Base-by-base conservation (phyloP, 2,329 filamentous ascomycete species). In the Pezicula carpinea region DNA sequence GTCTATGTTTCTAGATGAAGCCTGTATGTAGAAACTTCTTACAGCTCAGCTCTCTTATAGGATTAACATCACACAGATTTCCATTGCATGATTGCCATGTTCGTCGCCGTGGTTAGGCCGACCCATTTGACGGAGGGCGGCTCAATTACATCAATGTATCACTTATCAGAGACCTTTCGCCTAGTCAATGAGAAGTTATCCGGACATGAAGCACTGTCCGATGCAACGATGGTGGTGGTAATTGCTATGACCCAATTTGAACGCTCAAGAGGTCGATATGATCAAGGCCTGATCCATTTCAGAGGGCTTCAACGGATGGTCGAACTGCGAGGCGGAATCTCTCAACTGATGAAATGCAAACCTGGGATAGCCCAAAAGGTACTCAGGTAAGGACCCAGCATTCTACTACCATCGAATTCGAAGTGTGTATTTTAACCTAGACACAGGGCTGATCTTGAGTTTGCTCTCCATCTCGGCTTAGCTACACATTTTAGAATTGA, bases 311-410 rank as follows among this genome's bases (percentile, higher is more conserved):
- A 54, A 44, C 54, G 49, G 13, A 62, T 67, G 47, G 47, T 65
- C 18, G 49, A 59, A 18, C 31, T 65, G 23, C 59, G 63, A 8
- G 64, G 64, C n/a, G 64, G 64, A 0, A 53, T 64, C 5, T 29
- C 29, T 7, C 15, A 41, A 1, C 49, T 66, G 10, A 19, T 50
- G 3, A 32, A 17, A 2, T 35, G 50, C 13, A 43, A 36, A n/a
- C 52, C 57, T 8, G 50, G 39, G 3, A 32, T 62, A 8, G 49
- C 54, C 4, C 53, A 58, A 33, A 62, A 61, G 51, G 53, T 56
- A 35, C 44, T 52, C 14, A 51, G 44, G 51, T 53, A 34, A 49
- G 39, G 21, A 26, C 5, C 14, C 44, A 11, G 8, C 7, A 15
- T 18, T 6, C 15, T 17, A 36, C 3, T 10, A 13, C 4, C 10